Evolutionary conservation across 805 yeast species (phyloP), one percentile per base, ranked within the genome.

Genomic region (Candida caryicola): DNA sequence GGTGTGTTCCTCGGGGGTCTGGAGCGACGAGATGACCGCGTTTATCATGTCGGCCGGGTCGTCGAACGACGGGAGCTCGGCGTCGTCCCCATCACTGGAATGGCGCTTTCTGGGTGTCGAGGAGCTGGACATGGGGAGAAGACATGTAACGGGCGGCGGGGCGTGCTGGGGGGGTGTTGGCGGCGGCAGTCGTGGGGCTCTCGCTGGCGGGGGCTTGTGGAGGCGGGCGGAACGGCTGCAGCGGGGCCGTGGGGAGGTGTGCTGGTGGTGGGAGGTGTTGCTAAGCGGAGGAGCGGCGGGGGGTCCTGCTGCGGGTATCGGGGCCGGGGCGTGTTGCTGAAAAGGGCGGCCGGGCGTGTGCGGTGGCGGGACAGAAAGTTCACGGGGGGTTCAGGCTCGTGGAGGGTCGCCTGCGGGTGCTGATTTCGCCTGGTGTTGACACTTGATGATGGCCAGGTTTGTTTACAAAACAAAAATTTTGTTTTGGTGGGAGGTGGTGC

Each of bases 1-100:
- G 1, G 96, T 88, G 35, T 56, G 61, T 29, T 85, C 85, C 17
- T 80, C 81, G 0, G 98, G 96, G 9, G 73, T 67, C 9, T 77
- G 73, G 39, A 93, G 69, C 8, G 78, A 72, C 17, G 85, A 73
- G 23, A 88, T 85, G 15, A 90, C 86, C 14, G 82, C 81, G 56
- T 87, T 84, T 33, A 85, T 76, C 39, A 83, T 64, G 33, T 84
- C 88, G 29, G 69, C 69, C 2, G 80, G 79, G 55, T 80, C 83
- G 23, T 77, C 80, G 43, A 75, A 76, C 10, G 51, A 39, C 16
- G 71, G 68, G n/a, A 55, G 49, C 13, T 60, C 67, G 16, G 47
- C 51, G 14, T 52, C 55, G 13, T 44, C 50, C n/a, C 38, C 38
- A 15, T 47, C 56, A 23, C 45, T 39, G 17, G 50, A 33, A 10